Conservation (phyloP, 1,284 basidiomycete species). For the Pyrrhoderma lamaoense region DNA sequence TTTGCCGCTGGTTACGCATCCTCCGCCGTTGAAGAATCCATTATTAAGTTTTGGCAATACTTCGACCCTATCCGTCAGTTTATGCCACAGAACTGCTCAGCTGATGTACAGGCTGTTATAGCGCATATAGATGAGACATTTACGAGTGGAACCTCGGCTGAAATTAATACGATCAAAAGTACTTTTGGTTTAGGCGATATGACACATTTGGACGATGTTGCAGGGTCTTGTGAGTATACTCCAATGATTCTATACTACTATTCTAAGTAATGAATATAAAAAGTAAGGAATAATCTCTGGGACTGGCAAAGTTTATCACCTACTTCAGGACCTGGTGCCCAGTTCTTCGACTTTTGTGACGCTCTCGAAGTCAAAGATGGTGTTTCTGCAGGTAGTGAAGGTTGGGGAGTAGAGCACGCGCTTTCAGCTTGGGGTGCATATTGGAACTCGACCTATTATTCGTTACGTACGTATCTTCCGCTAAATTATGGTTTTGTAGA, state of each 20-base stretch:
- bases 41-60: constrained; percentile 64
- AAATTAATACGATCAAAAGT: constrained; percentile 46
- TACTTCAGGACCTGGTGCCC: constrained; percentile 30
- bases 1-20: constrained; percentile 67
- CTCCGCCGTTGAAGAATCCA: constrained; percentile 65
- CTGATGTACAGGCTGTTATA: constrained; percentile 62
- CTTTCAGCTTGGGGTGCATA: constrained; percentile 54
- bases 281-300: constrained; percentile 48
- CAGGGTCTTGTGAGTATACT: constrained; percentile 41
- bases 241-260: not conserved
- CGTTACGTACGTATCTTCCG: constrained; percentile 29
- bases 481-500: constrained; percentile 1
- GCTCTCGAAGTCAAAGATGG: constrained; percentile 64
- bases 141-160: constrained; percentile 32
- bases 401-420: constrained; percentile 61
- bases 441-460: constrained; percentile 42
- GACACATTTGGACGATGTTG: constrained; percentile 59
- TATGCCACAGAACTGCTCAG: constrained; percentile 69
- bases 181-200: constrained; percentile 51
- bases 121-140: constrained; percentile 54
- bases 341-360: constrained; percentile 65
- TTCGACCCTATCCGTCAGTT: constrained; percentile 61
- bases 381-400: constrained; percentile 41
- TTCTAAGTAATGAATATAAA: not conserved
- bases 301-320: constrained; percentile 54